Evolutionary conservation across 208 protist genomes (phyloP).

Genomic region (Trypanosoma cruzi): DNA sequence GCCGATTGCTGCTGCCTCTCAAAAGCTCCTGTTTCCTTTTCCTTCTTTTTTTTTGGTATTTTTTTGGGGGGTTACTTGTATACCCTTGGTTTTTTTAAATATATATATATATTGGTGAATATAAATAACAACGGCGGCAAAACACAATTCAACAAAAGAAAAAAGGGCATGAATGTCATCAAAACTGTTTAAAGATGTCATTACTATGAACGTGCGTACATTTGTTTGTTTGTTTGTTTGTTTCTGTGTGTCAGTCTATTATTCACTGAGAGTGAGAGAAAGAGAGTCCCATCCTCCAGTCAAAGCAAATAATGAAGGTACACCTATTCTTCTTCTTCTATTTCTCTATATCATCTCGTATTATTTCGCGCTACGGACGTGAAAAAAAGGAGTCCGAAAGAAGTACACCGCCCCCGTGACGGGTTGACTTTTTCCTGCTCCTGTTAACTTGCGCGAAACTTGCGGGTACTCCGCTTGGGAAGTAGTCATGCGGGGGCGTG

Average conservation of each 20-base stretch:
- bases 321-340: neutral
- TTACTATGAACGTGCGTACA: neutral
- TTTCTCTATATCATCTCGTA: neutral
- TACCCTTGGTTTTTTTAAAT: too few relatives aligned
- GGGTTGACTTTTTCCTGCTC: neutral
- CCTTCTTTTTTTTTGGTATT: slow-evolving; percentile 16
- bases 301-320: neutral
- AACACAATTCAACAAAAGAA: slow-evolving; percentile 29
- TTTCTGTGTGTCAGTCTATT: too few relatives aligned
- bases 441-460: neutral
- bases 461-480: slow-evolving; percentile 34
- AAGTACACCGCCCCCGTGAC: slow-evolving; percentile 13
- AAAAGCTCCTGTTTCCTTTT: neutral
- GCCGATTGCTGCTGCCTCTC: neutral
- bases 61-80: too few relatives aligned
- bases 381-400: slow-evolving; percentile 29
- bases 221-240: neutral
- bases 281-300: neutral
- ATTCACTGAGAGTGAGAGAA: too few relatives aligned
- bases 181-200: too few relatives aligned
- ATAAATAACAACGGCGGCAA: too few relatives aligned
- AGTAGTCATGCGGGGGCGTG: slow-evolving; percentile 41
- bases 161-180: slow-evolving; percentile 7
- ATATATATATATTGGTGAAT: too few relatives aligned
- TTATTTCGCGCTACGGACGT: slow-evolving; percentile 6